phyloP scores from a whole-genome alignment of 1,284 basidiomycete species.

The Ganoderma sp. region DNA sequence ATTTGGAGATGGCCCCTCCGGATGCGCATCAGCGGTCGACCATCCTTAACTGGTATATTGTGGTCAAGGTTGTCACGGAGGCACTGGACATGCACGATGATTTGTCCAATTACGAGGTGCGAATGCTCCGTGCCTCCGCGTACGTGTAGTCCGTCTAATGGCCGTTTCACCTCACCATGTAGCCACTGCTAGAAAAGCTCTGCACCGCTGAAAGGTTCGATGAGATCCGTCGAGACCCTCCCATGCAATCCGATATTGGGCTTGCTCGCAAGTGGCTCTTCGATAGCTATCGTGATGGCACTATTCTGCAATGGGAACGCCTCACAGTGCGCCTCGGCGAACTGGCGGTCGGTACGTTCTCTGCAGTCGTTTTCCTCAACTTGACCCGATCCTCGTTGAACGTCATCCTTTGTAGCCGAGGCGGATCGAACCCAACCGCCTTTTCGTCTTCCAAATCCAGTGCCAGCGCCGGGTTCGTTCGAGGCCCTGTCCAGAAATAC shows the following conservation, averaged over 20 bases:
- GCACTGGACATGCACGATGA: neutral
- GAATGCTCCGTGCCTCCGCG: neutral
- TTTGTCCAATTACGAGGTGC: neutral
- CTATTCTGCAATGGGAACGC: neutral
- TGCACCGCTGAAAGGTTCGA: neutral
- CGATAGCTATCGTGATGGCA: neutral
- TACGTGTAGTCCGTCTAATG: neutral
- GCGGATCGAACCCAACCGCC: neutral
- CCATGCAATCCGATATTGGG: neutral
- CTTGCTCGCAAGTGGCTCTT: neutral
- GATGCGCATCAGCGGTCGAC: neutral
- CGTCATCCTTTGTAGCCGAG: neutral
- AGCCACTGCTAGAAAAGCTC: neutral
- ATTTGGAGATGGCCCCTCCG: neutral
- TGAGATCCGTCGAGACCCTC: neutral
- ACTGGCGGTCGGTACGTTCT: neutral
- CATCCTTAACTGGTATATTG: neutral
- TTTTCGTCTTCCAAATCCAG: neutral
- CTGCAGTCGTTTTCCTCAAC: neutral
- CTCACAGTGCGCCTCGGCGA: neutral
- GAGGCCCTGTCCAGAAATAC: neutral
- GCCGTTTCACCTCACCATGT: neutral
- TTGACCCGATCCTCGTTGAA: neutral
- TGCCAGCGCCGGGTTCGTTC: neutral
- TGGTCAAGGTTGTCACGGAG: neutral